Evolutionary conservation across 495 filamentous ascomycete species (phyloP).

Genomic region (Lentithecium fluviatile): DNA sequence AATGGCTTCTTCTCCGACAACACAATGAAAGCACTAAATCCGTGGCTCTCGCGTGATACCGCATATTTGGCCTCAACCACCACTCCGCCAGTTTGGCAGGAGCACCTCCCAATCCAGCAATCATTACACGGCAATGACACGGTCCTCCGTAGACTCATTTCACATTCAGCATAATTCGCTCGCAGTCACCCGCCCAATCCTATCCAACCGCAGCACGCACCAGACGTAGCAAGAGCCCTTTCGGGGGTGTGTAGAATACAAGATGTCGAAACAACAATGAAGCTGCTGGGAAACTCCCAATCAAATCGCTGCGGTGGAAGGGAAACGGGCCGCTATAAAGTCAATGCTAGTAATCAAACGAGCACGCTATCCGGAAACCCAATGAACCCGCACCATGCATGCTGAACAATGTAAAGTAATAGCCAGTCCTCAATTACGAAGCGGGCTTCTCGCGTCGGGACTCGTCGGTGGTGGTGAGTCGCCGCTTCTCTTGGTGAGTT

Average conservation of each 20-base stretch:
- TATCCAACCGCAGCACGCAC: background rate
- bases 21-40: no score
- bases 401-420: conserved; percentile 22
- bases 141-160: background rate
- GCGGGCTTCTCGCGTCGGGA: conserved; percentile 33
- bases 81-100: no score
- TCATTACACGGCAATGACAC: no score
- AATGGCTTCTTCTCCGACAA: no score
- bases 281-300: no score
- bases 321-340: no score
- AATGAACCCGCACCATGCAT: conserved; percentile 34
- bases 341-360: conserved; percentile 3
- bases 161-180: conserved; percentile 5
- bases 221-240: background rate
- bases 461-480: conserved; percentile 35
- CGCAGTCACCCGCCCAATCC: conserved; percentile 1
- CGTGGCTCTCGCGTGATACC: no score
- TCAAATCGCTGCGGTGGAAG: no score
- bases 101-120: no score
- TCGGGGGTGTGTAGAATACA: conserved; percentile 19
- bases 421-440: conserved; percentile 2
- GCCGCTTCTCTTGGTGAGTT: conserved; percentile 36
- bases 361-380: conserved; percentile 6
- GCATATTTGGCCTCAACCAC: no score
- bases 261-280: no score